phyloP scores from a whole-genome alignment of 176 grass and related monocot genomes.

The Guadua angustifolia region DNA sequence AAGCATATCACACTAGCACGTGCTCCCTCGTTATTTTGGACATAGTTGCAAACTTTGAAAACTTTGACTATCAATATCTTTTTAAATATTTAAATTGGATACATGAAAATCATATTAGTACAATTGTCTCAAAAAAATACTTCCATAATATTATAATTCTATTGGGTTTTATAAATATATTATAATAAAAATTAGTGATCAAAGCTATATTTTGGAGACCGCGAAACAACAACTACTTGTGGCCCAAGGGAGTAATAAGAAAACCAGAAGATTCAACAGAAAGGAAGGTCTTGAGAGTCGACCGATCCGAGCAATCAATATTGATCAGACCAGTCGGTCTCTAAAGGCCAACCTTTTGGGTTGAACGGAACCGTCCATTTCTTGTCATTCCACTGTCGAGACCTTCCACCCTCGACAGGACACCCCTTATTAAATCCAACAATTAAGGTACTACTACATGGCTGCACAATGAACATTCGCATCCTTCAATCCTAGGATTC shows the following conservation, averaged over 20 bases:
- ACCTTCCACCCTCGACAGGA: not conserved
- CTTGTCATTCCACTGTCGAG: not conserved
- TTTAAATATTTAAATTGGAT: too few relatives aligned
- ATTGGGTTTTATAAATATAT: too few relatives aligned
- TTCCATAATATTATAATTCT: too few relatives aligned
- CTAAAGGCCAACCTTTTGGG: conserved; percentile 5
- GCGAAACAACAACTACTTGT: too few relatives aligned
- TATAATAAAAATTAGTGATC: too few relatives aligned
- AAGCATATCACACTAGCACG: not conserved
- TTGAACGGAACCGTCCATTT: conserved; percentile 27
- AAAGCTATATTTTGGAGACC: too few relatives aligned
- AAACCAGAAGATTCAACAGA: not conserved
- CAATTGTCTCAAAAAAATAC: too few relatives aligned
- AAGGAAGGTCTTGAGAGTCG: not conserved
- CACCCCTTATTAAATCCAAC: conserved; percentile 22
- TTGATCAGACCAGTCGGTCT: conserved; percentile 7
- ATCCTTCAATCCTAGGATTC: not conserved
- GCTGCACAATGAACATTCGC: not conserved
- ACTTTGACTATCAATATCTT: too few relatives aligned
- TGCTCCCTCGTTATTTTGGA: too few relatives aligned
- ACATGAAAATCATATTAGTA: too few relatives aligned
- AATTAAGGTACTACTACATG: conserved; percentile 2
- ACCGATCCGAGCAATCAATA: not conserved
- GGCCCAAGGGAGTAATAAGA: not conserved
- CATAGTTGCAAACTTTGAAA: too few relatives aligned